Evolutionary conservation across 2,329 filamentous ascomycete genomes (phyloP).

Genomic region (Calonectria henricotiae): DNA sequence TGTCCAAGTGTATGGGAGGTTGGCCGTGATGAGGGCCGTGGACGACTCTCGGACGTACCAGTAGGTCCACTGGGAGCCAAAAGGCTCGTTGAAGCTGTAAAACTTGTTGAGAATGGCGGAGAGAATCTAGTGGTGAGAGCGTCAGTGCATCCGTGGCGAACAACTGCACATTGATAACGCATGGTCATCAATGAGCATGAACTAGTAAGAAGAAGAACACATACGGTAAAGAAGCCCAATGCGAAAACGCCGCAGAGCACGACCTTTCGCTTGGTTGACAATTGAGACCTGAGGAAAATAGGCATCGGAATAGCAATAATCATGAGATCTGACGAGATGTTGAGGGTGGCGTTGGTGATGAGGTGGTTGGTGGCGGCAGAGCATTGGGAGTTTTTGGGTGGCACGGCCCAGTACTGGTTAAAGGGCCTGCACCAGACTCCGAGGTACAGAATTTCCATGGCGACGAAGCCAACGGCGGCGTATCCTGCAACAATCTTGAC

Average conservation of each 20-base stretch:
- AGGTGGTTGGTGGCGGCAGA: conserved; percentile 72
- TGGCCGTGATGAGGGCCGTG: conserved; percentile 62
- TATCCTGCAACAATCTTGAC: conserved; percentile 69
- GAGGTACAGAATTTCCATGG: conserved; percentile 68
- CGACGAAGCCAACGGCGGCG: conserved; percentile 63
- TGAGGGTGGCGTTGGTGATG: conserved; percentile 73
- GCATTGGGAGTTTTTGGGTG: conserved; percentile 70
- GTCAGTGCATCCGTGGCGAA: conserved; percentile 28
- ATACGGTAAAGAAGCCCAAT: conserved; percentile 65
- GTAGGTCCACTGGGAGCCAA: conserved; percentile 59
- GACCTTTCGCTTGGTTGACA: conserved; percentile 68
- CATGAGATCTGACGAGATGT: conserved; percentile 73
- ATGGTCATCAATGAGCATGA: not conserved
- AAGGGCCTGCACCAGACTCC: conserved; percentile 73
- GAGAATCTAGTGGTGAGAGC: conserved; percentile 59
- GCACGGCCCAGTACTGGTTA: conserved; percentile 72
- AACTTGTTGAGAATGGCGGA: conserved; percentile 66
- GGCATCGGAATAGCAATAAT: conserved; percentile 74
- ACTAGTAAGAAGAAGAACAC: conserved; percentile 39
- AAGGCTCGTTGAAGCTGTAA: conserved; percentile 61
- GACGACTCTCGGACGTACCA: conserved; percentile 65
- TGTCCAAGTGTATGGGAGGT: conserved; percentile 62
- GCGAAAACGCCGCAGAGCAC: conserved; percentile 66
- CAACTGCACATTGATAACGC: not conserved
- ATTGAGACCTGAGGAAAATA: conserved; percentile 66